Evolutionary conservation across 1,284 basidiomycete genomes (phyloP), one percentile per base, ranked within the genome.

Genomic region (Stygiomarasmius scandens): DNA sequence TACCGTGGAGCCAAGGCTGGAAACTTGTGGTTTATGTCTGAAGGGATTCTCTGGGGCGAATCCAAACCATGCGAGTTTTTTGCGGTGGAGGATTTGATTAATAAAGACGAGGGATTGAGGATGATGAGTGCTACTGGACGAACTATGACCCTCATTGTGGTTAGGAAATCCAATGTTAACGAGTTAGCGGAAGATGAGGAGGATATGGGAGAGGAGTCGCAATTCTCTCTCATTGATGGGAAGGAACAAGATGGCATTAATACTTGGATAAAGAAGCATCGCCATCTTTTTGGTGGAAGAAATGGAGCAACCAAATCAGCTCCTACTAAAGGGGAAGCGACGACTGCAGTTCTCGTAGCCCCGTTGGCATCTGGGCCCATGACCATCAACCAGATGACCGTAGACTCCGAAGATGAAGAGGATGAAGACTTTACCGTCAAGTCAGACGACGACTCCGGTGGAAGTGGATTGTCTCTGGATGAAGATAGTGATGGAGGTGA

Each of bases 1-100:
- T 86, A 89, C 68, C 81, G 84, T 32, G 80, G 80, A 24, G 89
- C 89, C 1, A 90, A 90, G 66, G 69, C 78, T 2, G 89, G 88
- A 1, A 87, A 79, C 46, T 72, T 92, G 29, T 90, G 87, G 86
- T 91, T 91, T 74, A 74, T 87, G 51, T 70, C 77, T 29, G 71
- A 76, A 27, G 90, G 89, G 12, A 77, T 92, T 8, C 75, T 92
- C 6, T 89, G 86, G 82, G 87, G 89, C 44, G 85, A 86, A 65
- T 80, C 80, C 63, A 86, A 86, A 62, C 88, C 89, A 2, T 88
- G 86, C 66, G 86, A 88, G 65, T 91, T 89, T 67, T 91, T 88
- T 83, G 71, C 85, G 3, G 71, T 89, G n/a, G 74, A 78, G 47
- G 82, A 87, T 63, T 67, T 90, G 9, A 68, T 81, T 2, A 68